These are phyloP conservation scores for Pichia membranifaciens DNA, from an alignment of 805 yeast genomes.

Conservation along the genomic window DNA sequence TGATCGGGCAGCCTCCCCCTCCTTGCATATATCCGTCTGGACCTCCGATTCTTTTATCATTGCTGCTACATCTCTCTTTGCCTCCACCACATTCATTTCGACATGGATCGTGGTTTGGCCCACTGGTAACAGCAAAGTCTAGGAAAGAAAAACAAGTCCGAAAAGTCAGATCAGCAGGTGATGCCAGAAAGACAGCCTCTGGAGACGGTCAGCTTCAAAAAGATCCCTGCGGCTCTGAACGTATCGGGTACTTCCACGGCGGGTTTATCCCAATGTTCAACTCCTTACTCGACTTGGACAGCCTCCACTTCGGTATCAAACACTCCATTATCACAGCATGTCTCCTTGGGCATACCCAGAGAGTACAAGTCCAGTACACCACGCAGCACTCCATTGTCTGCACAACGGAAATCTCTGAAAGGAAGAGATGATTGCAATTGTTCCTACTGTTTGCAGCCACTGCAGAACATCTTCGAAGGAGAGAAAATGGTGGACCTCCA, in stretches of 20 bases:
- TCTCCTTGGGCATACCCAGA: not conserved
- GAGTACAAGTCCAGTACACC: not conserved
- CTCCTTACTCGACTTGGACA: slow-evolving; percentile 7
- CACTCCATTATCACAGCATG: slow-evolving; percentile 1
- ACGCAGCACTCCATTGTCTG: not conserved
- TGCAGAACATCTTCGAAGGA: slow-evolving; percentile 34
- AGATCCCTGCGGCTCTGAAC: slow-evolving; percentile 5
- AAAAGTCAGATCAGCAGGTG: not conserved
- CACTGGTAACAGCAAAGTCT: too few species aligned
- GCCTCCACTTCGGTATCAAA: not conserved
- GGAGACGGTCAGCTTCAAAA: slow-evolving; percentile 3
- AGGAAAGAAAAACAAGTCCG: not conserved
- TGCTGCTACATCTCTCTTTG: too few species aligned
- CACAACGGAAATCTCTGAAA: not conserved
- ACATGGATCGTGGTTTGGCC: too few species aligned
- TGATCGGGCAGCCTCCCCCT: too few species aligned
- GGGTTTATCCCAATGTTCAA: slow-evolving; percentile 1
- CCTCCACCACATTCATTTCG: too few species aligned
- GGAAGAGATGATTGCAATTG: slow-evolving; percentile 23
- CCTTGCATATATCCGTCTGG: too few species aligned
- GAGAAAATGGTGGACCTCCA: slow-evolving; percentile 38
- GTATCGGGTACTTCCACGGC: slow-evolving; percentile 9
- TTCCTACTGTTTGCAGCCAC: slow-evolving; percentile 40
- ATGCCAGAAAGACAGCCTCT: not conserved
- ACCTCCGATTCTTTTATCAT: too few species aligned